Evolutionary conservation across 768 basidiomycete species (phyloP), one percentile per base, ranked within the genome.

Genomic region (Rhizopogon vulgaris): DNA sequence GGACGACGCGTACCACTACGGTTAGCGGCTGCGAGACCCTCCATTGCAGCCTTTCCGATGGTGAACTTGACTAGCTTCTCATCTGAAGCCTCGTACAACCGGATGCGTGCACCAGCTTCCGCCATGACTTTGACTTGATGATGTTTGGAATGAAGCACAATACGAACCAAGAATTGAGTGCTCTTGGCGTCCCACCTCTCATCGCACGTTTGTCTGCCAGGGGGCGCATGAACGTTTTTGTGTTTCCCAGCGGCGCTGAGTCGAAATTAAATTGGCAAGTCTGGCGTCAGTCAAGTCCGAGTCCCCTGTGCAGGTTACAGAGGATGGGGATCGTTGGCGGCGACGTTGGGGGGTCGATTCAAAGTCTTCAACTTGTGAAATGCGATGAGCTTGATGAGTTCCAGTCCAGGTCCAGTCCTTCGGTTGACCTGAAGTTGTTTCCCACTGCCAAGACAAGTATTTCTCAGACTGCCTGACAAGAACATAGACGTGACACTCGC

Each of bases 11-110:
- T 56, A 83, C 87, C 71, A 66, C 68, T 71, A 53, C 68, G 73
- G 61, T 91, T 91, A 17, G 88, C 89, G 9, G 73, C 70, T 4
- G 84, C 83, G 38, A 90, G 74, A 14, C 73, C 70, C 58, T 86
- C 85, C 77, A 90, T 81, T 37, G 76, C 74, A 12, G 82, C 72
- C 64, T 84, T 82, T 39, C 80, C 83, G 18, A 89, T 67, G 59
- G 75, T 72, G 65, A 88, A 89, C 45, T 72, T 78, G n/a, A 80
- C 76, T 6, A 75, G 61, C 57, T 79, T 87, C 52, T 78, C 72
- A 63, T 91, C 89, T 4, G 64, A 60, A 10, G 71, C 54, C 24
- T 62, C 55, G 60, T 75, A 81, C 0, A 69, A 65, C 41, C 88
- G 83, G 34, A 90, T 86, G 36, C 65, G 62, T 6, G 77, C 81